Base-by-base conservation (phyloP, 1,139 yeast species). In the Suhomyces guaymorum region DNA sequence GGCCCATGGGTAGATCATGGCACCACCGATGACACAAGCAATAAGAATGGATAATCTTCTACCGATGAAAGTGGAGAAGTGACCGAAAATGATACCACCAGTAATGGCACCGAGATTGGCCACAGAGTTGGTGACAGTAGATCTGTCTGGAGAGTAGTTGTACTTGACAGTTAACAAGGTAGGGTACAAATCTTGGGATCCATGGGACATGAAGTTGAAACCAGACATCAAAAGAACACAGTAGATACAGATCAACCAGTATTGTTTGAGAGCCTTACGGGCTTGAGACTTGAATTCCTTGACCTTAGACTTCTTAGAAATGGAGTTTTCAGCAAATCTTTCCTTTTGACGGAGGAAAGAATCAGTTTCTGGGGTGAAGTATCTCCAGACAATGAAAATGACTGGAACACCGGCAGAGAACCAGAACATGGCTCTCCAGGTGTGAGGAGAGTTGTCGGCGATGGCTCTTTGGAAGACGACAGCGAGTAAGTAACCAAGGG, bases 1-100 rank as follows among this genome's bases (percentile, higher is more conserved):
- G 0, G 86, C 90, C 90, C 92, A 80, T 30, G 88, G 88, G 48
- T 80, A 80, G 36, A 79, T 70, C 50, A 80, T 57, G 7, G 82
- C 82, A 48, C 62, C 94, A 33, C 94, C 92, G 24, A 75, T 42
- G 23, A 84, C 55, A 55, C 87, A 80, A 47, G 86, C 80, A 37
- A 74, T 45, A 28, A 53, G 41, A 12, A 64, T 56, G 2, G 79
- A 54, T 20, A 80, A 58, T 46, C 89, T 69, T 48, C 89, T 71
- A 15, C 89, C 89, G 31, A 73, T 40, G 43, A 78, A 71, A 40
- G 73, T 75, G 3, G 84, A 78, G 22, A 70, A 42, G 49, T 82
- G 87, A 22, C 88, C 89, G 39, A 78, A 59, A 20, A 73, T 34
- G 32, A 80, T 59, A 56, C 89, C 88, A 26, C 90, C 90, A 16